Base-by-base conservation (phyloP, 805 yeast species). In the Kodamaea nitidulidarum region DNA sequence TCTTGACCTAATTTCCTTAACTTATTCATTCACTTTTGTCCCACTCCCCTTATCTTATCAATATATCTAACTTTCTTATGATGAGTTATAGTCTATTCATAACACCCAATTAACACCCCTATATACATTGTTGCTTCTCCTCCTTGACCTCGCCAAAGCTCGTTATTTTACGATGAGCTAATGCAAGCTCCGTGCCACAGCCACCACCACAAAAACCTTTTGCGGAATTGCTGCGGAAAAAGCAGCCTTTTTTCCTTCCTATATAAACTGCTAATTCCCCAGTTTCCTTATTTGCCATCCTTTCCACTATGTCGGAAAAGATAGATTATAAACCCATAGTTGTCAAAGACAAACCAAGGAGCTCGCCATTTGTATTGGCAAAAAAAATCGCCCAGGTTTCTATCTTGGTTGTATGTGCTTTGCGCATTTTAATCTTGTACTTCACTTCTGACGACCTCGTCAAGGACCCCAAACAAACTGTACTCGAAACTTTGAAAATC, bases 401-500 rank as follows among this genome's bases (percentile, higher is more conserved):
- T n/a, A 11, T n/a, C 28, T 20, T n/a, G n/a, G 24, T 25, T 25
- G 14, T 25, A 10, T 10, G 14, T 6, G 28, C 28, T 14, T 29
- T 17, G 24, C 21, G 24, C n/a, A 14, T 16, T 7, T 10, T 15
- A 18, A 22, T 12, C 15, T 18, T 11, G 9, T 15, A 18, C 10
- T 18, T 15, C 20, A 9, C 22, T 5, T 38, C 36, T 4, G 41
- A 33, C 4, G 37, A 38, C 12, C 31, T 32, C 18, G 34, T 32
- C 21, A 27, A 17, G 21, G 39, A 43, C 28, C 43, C 59, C 7
- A 43, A 41, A 17, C 38, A 40, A 11, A 15, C 43, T n/a, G 46
- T 55, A 12, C 54, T 65, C 36, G 56, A 56, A 3, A 56, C 65
- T 4, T 56, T 67, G 43, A 51, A 60, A 22, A 52, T 54, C 35